These are phyloP conservation scores for Schizothecium vesticola DNA, from an alignment of 495 filamentous ascomycete genomes.

Conservation along the genomic window DNA sequence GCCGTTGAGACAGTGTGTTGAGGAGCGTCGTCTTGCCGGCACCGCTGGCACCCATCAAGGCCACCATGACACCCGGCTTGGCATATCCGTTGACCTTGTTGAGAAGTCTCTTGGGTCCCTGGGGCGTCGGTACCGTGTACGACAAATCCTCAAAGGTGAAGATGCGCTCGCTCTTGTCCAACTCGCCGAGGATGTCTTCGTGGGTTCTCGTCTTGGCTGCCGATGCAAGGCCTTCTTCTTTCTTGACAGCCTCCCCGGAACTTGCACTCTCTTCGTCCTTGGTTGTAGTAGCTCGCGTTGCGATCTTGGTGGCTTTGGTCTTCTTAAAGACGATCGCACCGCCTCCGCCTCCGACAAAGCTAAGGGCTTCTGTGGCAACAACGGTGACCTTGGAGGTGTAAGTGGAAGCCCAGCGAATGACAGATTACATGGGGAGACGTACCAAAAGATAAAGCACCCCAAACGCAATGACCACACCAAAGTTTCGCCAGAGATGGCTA, in stretches of 20 bases:
- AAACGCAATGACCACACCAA: constrained; percentile 68
- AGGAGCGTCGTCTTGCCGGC: constrained; percentile 71
- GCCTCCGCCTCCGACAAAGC: constrained; percentile 36
- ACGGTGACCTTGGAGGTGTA: constrained; percentile 44
- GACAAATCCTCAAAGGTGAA: constrained; percentile 59
- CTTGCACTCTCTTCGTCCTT: constrained; percentile 27
- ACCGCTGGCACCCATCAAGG: constrained; percentile 78
- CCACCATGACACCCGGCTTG: constrained; percentile 75
- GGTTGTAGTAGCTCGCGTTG: constrained; percentile 8
- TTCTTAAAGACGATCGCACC: constrained; percentile 32
- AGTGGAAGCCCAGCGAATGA: background rate
- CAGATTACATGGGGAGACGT: background rate
- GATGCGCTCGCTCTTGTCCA: constrained; percentile 26
- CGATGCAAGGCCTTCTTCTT: constrained; percentile 39
- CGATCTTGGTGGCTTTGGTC: constrained; percentile 1
- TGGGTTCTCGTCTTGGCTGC: constrained; percentile 24
- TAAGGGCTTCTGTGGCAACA: constrained; percentile 51
- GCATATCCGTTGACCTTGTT: constrained; percentile 70
- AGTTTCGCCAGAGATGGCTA: constrained; percentile 72
- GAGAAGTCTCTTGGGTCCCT: constrained; percentile 55
- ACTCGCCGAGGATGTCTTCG: constrained; percentile 10
- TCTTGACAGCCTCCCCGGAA: constrained; percentile 30
- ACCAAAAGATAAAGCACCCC: constrained; percentile 59
- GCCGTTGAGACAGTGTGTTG: constrained; percentile 67
- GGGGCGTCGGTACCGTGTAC: constrained; percentile 61